A percentile compares a stretch with the other conserved stretches of the same genome.
Conservation (phyloP, 2,329 filamentous ascomycete species). For the Fusarium tuaranense region DNA sequence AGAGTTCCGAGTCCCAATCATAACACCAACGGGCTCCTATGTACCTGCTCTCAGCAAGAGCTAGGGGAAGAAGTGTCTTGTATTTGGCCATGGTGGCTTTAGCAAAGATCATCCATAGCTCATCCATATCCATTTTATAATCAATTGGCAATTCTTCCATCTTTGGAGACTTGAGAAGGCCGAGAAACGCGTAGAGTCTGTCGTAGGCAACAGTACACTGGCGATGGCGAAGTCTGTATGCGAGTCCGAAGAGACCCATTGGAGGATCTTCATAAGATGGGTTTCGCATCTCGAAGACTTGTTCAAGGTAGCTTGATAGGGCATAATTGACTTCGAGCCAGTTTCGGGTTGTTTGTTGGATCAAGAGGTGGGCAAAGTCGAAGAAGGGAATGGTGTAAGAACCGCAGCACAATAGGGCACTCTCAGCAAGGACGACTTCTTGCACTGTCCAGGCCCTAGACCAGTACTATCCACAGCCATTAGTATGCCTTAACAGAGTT, state of each 20-base stretch:
- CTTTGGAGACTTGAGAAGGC: background rate
- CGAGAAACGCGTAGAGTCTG: constrained; percentile 16
- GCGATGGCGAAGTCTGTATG: constrained; percentile 21
- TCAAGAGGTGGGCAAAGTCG: constrained; percentile 15
- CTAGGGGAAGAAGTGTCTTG: constrained; percentile 16
- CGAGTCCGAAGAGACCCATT: constrained; percentile 18
- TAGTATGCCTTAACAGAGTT: background rate
- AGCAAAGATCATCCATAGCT: constrained; percentile 15
- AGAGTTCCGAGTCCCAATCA: constrained; percentile 5
- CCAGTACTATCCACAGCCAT: background rate
- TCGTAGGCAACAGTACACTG: constrained; percentile 14
- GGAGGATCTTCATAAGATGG: constrained; percentile 8
- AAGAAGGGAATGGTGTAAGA: constrained; percentile 12
- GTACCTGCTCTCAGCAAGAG: constrained; percentile 1
- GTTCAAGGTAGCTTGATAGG: constrained; percentile 10
- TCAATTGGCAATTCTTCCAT: constrained; percentile 1
- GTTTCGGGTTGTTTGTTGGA: background rate
- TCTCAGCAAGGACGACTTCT: constrained; percentile 15
- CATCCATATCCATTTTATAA: constrained; percentile 5
- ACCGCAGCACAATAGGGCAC: constrained; percentile 8
- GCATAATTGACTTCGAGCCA: constrained; percentile 9
- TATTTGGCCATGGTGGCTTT: constrained; percentile 19
- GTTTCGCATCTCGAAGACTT: constrained; percentile 15
- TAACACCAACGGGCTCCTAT: constrained; percentile 12
- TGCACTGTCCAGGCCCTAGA: constrained; percentile 19